These are phyloP conservation scores for Colletotrichum orchidophilum DNA, from an alignment of 2,329 filamentous ascomycete species.

Conservation along the genomic window DNA sequence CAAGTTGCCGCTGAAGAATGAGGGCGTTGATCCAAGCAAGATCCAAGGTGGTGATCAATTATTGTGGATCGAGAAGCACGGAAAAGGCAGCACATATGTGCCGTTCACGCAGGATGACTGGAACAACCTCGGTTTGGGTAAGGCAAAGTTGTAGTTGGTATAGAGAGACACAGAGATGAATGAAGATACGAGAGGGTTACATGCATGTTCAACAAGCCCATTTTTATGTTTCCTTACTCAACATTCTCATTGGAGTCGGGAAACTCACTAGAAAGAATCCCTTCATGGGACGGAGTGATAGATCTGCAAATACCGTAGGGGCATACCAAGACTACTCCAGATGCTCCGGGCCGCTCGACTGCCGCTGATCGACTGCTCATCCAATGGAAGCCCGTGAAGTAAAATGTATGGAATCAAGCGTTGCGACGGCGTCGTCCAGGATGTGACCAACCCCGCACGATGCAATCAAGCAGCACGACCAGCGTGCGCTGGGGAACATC, in stretches of 20 bases:
- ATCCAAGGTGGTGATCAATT: constrained; percentile 49
- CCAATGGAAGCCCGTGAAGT: neutral
- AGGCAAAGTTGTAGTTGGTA: constrained; percentile 16
- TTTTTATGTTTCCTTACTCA: neutral
- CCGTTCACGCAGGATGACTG: constrained; percentile 69
- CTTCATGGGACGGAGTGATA: neutral
- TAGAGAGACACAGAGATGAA: neutral
- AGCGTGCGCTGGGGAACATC: constrained; percentile 10
- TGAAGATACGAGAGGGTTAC: neutral
- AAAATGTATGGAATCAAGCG: neutral
- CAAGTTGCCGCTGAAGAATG: constrained; percentile 68
- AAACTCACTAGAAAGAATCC: neutral
- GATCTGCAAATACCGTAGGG: neutral
- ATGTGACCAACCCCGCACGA: constrained; percentile 28
- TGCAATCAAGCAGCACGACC: neutral
- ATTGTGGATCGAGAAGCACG: constrained; percentile 62
- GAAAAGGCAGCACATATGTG: constrained; percentile 64
- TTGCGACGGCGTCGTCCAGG: neutral
- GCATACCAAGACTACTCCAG: neutral
- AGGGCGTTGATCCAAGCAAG: constrained; percentile 26
- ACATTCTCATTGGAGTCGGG: neutral
- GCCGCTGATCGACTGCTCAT: no score
- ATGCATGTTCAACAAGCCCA: neutral
- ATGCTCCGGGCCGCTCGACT: neutral
- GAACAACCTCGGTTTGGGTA: constrained; percentile 41